phyloP scores from a whole-genome alignment of 1,284 basidiomycete genomes.

The Ustilago vetiveriae region DNA sequence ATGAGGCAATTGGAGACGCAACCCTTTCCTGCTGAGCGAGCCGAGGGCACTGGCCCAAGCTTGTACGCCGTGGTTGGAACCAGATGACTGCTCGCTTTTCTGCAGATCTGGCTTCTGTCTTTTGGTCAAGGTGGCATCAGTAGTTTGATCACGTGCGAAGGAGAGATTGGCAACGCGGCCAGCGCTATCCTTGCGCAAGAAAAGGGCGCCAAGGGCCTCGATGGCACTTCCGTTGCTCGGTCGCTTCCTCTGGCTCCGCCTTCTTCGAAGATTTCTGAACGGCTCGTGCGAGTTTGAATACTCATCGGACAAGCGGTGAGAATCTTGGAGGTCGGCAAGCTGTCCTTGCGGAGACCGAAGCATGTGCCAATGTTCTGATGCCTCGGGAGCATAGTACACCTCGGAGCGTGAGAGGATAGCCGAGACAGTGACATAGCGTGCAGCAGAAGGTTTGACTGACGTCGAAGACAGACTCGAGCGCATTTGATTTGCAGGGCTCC shows the following conservation, averaged over 20 bases:
- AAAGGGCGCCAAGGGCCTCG: constrained; percentile 60
- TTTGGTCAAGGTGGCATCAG: background rate
- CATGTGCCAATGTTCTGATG: constrained; percentile 26
- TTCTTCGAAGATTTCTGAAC: constrained; percentile 11
- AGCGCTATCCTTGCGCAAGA: constrained; percentile 54
- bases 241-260: constrained; percentile 21
- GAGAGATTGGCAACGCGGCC: constrained; percentile 54
- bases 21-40: constrained; percentile 9
- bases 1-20: constrained; percentile 21
- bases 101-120: background rate
- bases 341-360: constrained; percentile 19
- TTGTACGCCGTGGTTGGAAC: constrained; percentile 24
- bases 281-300: constrained; percentile 3
- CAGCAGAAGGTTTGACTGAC: constrained; percentile 4
- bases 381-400: constrained; percentile 39
- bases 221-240: constrained; percentile 62
- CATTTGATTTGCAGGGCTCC: background rate
- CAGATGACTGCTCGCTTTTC: background rate
- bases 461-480: background rate
- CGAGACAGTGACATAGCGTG: constrained; percentile 55
- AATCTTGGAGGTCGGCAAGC: background rate
- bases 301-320: background rate
- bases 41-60: constrained; percentile 26
- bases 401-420: constrained; percentile 59
- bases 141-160: constrained; percentile 13